These are phyloP conservation scores for Plantago coronopus DNA, from an alignment of 305 asterid genomes.

Conservation along the genomic window DNA sequence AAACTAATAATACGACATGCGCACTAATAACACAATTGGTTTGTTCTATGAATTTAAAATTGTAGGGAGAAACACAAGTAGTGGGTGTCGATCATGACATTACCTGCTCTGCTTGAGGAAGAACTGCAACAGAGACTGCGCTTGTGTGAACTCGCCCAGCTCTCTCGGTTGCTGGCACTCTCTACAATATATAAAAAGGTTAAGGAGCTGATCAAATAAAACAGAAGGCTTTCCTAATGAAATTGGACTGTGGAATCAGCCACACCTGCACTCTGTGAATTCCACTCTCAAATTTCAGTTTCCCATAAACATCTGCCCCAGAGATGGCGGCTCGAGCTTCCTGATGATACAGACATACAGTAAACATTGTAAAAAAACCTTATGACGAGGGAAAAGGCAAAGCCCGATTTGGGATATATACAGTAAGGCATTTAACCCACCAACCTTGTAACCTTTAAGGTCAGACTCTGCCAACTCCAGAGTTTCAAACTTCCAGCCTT, in stretches of 20 bases:
- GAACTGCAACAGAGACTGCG: constrained; percentile 89
- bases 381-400: constrained; percentile 8
- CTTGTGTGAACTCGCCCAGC: constrained; percentile 94
- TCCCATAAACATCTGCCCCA: constrained; percentile 87
- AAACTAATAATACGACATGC: too few relatives aligned
- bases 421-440: constrained; percentile 13
- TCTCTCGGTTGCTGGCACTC: constrained; percentile 94
- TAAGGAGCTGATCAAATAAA: constrained; percentile 19
- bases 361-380: constrained; percentile 14
- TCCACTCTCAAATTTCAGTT: constrained; percentile 96
- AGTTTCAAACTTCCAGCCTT: constrained; percentile 91
- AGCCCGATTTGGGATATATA: not conserved
- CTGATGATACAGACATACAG: constrained; percentile 34
- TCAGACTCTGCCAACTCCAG: constrained; percentile 74
- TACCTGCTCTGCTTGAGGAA: constrained; percentile 98
- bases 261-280: constrained; percentile 94
- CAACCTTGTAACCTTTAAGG: constrained; percentile 85
- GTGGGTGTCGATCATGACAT: constrained; percentile 9
- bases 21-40: too few relatives aligned
- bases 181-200: constrained; percentile 38
- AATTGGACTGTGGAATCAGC: constrained; percentile 11
- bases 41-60: too few relatives aligned
- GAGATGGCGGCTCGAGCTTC: constrained; percentile 93
- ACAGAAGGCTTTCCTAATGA: constrained; percentile 11
- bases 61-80: too few relatives aligned